Conservation (phyloP, 2,329 filamentous ascomycete genomes). For the Trichoderma sp. region DNA sequence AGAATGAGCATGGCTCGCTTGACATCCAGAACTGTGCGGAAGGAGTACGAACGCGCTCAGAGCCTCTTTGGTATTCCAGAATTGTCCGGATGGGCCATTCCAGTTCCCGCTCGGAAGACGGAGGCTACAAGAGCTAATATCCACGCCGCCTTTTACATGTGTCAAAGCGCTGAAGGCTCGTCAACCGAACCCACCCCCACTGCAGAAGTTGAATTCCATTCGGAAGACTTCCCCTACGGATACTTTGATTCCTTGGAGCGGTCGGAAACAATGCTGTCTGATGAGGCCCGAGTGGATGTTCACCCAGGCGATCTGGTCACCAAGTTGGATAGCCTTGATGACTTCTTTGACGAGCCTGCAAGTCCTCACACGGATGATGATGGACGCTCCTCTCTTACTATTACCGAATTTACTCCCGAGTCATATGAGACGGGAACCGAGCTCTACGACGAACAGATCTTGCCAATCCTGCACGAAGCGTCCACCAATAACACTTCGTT, state of each 20-base stretch:
- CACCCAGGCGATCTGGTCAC: conserved; percentile 76
- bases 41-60: conserved; percentile 92
- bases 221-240: conserved; percentile 81
- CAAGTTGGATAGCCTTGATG: conserved; percentile 76
- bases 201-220: conserved; percentile 88
- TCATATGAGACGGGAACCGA: conserved; percentile 70
- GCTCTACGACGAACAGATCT: conserved; percentile 89
- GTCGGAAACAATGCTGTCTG: conserved; percentile 90
- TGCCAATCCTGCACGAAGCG: conserved; percentile 86
- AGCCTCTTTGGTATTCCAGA: conserved; percentile 97
- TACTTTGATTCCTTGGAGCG: conserved; percentile 74
- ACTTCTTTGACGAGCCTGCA: conserved; percentile 74
- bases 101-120: conserved; percentile 87
- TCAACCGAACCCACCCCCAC: conserved; percentile 65
- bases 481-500: conserved; percentile 77
- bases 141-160: conserved; percentile 94
- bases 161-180: conserved; percentile 66
- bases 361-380: conserved; percentile 61
- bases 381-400: conserved; percentile 61
- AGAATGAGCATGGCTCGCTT: conserved; percentile 97
- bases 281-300: conserved; percentile 70
- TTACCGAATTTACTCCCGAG: conserved; percentile 65
- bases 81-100: conserved; percentile 93
- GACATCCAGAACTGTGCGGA: conserved; percentile 80
- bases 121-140: conserved; percentile 86